Evolutionary conservation across 371 early-diverging fungal genomes (phyloP), one percentile per base, ranked within the genome.

Genomic region (Rhizopus delemar): DNA sequence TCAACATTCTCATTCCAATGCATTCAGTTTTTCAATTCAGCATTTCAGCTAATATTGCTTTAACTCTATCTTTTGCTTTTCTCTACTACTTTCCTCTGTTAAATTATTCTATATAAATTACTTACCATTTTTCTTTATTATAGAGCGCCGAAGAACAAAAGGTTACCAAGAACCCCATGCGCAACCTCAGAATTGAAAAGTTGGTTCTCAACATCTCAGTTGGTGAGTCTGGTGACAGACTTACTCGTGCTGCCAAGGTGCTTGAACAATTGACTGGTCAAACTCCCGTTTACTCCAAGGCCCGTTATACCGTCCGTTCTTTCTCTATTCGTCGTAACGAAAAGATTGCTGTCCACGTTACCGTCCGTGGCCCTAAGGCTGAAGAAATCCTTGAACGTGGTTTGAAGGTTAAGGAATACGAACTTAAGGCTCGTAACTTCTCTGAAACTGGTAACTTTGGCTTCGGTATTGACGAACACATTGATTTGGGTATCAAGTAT

Each of bases 301-400:
- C 99, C 59, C 94, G 98, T 75, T 95, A 98, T 86, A 99, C 99
- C 49, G 97, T 99, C 83, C 93, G 99, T 85, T 91, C 97, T 73
- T 99, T 99, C 87, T 95, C 98, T 81, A 99, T 99, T 82, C 94
- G 99, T 83, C 93, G 99, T 91, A 99, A 99, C 93, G 99, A 99
- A 86, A 99, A 99, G 92, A 99, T 99, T 68, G 86, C 99, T 57
- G 93, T 95, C 60, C 97, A 99, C 90, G 95, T 95, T 70, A 99
- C 99, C 65, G 96, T 99, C 69, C 94, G 99, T 79, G 99, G 99
- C 49, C 73, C 78, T 63, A 81, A 81, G 81, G 81, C 81, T 52
- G 78, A 78, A 83, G 98, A 99, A 82, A 96, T 99, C 77, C 87
- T 99, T 45, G 97, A 98, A 86, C 95, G 97, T 74, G 99, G 99